A percentile compares a stretch with the other conserved stretches of the same genome.
Evolutionary conservation across 2,329 filamentous ascomycete genomes (phyloP).

Genomic region (Thelonectria discophora): DNA sequence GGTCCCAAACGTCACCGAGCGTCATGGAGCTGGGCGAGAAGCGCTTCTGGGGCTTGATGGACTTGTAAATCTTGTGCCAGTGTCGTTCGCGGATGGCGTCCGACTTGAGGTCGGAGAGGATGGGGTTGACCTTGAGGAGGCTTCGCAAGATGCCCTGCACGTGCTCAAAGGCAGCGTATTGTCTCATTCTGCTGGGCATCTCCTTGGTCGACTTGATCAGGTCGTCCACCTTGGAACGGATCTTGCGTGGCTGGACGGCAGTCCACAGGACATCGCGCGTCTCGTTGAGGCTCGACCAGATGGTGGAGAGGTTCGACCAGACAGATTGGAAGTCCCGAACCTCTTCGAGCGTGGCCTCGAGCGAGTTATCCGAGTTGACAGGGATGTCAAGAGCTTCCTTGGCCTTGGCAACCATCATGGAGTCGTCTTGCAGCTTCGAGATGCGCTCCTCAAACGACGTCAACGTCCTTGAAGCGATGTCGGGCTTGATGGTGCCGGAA

Average conservation of each 20-base stretch:
- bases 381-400: conserved; percentile 96
- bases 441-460: conserved; percentile 85
- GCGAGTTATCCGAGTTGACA: conserved; percentile 78
- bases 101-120: conserved; percentile 91
- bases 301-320: conserved; percentile 93
- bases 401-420: conserved; percentile 92
- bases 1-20: conserved; percentile 97
- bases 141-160: conserved; percentile 91
- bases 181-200: conserved; percentile 98
- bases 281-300: conserved; percentile 96
- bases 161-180: conserved; percentile 99
- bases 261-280: conserved; percentile 93
- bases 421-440: conserved; percentile 84
- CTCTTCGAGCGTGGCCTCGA: conserved; percentile 89
- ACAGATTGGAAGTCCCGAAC: conserved; percentile 99
- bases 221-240: conserved; percentile 86
- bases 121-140: conserved; percentile 87
- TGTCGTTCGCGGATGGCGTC: conserved; percentile 96
- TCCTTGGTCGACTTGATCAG: conserved; percentile 98
- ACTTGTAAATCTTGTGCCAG: conserved; percentile 98
- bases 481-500: conserved; percentile 90
- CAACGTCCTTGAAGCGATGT: conserved; percentile 85
- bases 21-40: conserved; percentile 96
- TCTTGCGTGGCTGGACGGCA: conserved; percentile 92
- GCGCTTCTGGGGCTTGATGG: conserved; percentile 88